phyloP scores from a whole-genome alignment of 495 filamentous ascomycete genomes.

The Darksidea phi region DNA sequence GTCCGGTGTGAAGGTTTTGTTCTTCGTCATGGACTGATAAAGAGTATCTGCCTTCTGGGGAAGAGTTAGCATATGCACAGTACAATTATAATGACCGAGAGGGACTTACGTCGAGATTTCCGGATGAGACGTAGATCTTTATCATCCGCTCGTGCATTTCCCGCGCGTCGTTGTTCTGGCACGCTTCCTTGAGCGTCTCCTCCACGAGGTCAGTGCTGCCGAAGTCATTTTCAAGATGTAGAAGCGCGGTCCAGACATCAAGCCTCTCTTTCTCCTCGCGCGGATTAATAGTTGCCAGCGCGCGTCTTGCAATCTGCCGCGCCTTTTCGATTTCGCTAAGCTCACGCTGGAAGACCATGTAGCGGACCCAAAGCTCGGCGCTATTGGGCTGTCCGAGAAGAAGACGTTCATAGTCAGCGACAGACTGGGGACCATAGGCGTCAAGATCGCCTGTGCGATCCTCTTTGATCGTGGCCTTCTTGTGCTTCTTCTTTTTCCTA shows the following conservation, averaged over 20 bases:
- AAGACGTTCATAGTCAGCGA: conserved; percentile 88
- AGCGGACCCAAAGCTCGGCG: conserved; percentile 85
- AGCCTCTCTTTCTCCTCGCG: conserved; percentile 84
- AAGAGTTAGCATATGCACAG: conserved; percentile 11
- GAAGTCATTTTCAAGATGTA: conserved; percentile 92
- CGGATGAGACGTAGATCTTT: conserved; percentile 91
- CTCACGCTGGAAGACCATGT: conserved; percentile 96
- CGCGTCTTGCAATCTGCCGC: conserved; percentile 82
- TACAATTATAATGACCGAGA: conserved; percentile 1
- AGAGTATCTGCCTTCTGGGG: conserved; percentile 80
- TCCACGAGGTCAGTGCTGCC: conserved; percentile 82
- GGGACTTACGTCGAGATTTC: conserved; percentile 63
- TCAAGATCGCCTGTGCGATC: conserved; percentile 88
- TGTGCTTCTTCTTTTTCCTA: conserved; percentile 76
- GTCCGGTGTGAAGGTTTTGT: conserved; percentile 69
- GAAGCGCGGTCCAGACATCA: conserved; percentile 89
- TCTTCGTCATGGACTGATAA: conserved; percentile 81
- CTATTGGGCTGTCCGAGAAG: conserved; percentile 88
- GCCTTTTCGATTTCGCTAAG: conserved; percentile 82
- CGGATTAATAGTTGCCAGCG: conserved; percentile 82
- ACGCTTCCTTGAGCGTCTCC: conserved; percentile 86
- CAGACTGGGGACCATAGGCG: conserved; percentile 83
- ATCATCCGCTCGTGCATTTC: conserved; percentile 86
- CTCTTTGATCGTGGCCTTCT: conserved; percentile 75
- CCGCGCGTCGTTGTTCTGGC: conserved; percentile 87